Evolutionary conservation across 2,329 filamentous ascomycete genomes (phyloP).

Genomic region (Monilinia laxa): DNA sequence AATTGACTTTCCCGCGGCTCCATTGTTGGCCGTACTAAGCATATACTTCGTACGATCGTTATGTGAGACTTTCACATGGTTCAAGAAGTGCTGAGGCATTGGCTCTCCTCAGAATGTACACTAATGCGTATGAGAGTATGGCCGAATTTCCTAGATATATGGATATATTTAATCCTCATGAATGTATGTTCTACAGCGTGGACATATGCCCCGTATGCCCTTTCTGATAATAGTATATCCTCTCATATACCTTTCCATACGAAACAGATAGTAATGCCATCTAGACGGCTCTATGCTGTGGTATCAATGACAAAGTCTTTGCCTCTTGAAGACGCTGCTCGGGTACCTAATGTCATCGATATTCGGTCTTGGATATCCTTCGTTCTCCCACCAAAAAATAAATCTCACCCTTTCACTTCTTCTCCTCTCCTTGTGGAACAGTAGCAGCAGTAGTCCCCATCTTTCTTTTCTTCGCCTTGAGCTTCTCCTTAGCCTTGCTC

Average conservation of each 20-base stretch:
- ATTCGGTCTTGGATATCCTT: not conserved
- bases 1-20: not conserved
- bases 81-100: not conserved
- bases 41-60: not conserved
- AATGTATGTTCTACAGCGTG: not conserved
- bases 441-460: constrained; percentile 24
- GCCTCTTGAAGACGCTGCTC: not conserved
- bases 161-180: not conserved
- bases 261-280: not conserved
- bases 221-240: not conserved
- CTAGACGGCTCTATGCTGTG: constrained; percentile 3
- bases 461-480: constrained; percentile 64
- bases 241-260: constrained; percentile 10
- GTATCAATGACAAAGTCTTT: not conserved
- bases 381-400: not conserved
- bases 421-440: constrained; percentile 19
- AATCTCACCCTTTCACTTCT: constrained; percentile 33
- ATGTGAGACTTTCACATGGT: not conserved
- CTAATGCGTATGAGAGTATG: not conserved
- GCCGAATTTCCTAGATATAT: not conserved
- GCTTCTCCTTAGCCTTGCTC: constrained; percentile 78
- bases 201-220: not conserved
- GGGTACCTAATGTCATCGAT: not conserved
- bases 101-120: not conserved
- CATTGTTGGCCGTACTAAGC: not conserved